Evolutionary conservation across 495 filamentous ascomycete species (phyloP).

Genomic region (Platismatia glauca): DNA sequence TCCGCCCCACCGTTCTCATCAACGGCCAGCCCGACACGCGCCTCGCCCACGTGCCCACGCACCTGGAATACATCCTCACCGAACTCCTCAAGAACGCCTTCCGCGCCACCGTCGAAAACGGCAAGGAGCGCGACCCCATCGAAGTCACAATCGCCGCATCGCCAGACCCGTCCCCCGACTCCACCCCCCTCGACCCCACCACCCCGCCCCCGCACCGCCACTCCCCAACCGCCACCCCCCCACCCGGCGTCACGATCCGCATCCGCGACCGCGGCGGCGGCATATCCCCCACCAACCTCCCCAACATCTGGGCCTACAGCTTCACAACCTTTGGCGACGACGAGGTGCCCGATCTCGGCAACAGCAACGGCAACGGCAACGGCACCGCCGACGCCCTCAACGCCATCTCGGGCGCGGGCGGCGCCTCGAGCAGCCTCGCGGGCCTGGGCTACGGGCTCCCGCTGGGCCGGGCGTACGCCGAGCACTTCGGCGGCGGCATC

Average conservation of each 20-base stretch:
- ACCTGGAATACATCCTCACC: slow-evolving; percentile 93
- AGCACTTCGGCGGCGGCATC: slow-evolving; percentile 97
- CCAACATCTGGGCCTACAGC: slow-evolving; percentile 89
- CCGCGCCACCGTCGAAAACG: slow-evolving; percentile 77
- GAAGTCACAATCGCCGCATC: slow-evolving; percentile 88
- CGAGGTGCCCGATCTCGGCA: slow-evolving; percentile 34
- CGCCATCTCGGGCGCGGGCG: slow-evolving; percentile 58
- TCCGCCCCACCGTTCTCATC: slow-evolving; percentile 71
- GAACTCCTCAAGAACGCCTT: slow-evolving; percentile 97
- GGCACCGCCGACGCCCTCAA: slow-evolving; percentile 62
- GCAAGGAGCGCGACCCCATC: slow-evolving; percentile 68
- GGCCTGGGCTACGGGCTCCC: slow-evolving; percentile 91
- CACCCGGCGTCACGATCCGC: slow-evolving; percentile 85
- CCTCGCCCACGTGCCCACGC: slow-evolving; percentile 88
- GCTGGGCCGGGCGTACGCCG: slow-evolving; percentile 85
- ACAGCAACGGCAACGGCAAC: no score
- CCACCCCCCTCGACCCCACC: background rate
- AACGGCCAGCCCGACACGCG: slow-evolving; percentile 71
- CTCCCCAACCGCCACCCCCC: slow-evolving; percentile 33
- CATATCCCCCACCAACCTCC: slow-evolving; percentile 70
- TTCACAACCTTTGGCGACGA: slow-evolving; percentile 88
- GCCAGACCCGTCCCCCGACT: slow-evolving; percentile 42
- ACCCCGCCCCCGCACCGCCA: background rate
- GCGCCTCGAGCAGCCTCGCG: slow-evolving; percentile 68
- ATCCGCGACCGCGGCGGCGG: slow-evolving; percentile 94